These are phyloP conservation scores for Tetrahymena malaccensis DNA, from an alignment of 73 alveolate genomes.

Conservation along the genomic window DNA sequence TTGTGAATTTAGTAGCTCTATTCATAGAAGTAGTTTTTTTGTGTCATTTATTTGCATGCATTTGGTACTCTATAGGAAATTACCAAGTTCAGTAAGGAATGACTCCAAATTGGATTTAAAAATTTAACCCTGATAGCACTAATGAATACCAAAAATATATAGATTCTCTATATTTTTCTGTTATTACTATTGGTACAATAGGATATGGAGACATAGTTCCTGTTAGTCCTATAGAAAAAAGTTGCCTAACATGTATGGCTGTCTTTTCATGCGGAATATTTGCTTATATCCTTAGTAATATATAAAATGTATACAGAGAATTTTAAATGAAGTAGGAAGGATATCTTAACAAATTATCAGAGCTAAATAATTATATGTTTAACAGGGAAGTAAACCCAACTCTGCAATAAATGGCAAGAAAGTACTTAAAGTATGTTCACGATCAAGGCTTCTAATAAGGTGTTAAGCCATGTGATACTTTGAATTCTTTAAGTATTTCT, in stretches of 20 bases:
- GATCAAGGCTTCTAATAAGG: not conserved
- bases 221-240: not conserved
- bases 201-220: not conserved
- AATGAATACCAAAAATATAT: not conserved
- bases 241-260: not conserved
- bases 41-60: not conserved
- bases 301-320: not conserved
- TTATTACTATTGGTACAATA: not conserved
- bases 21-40: not conserved
- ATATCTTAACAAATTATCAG: not conserved
- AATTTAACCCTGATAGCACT: not conserved
- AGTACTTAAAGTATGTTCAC: not conserved
- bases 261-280: not conserved
- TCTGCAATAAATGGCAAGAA: not conserved
- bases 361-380: not conserved
- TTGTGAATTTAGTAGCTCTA: not conserved
- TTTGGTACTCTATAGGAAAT: not conserved
- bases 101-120: not conserved
- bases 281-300: not conserved
- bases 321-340: not conserved
- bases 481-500: not conserved
- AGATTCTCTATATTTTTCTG: not conserved
- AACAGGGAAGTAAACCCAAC: not conserved
- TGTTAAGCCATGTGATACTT: not conserved
- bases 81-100: not conserved